Conservation (phyloP, 2,329 filamentous ascomycete species). For the Aphanocladium album region DNA sequence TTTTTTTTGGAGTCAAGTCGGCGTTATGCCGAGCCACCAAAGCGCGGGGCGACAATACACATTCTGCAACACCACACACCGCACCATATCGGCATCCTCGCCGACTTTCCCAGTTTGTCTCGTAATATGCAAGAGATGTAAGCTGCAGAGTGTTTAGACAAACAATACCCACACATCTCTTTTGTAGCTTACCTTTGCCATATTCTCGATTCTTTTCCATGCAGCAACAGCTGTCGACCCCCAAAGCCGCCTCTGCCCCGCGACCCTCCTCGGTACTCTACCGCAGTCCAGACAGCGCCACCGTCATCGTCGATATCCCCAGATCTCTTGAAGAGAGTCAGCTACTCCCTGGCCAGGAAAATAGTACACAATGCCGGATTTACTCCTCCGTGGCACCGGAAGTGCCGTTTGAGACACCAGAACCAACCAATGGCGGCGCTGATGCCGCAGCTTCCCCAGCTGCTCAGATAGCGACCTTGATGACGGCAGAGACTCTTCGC, state of each 20-base stretch:
- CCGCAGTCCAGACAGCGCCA: slow-evolving; percentile 31
- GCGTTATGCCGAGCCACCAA: slow-evolving; percentile 9
- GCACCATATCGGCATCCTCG: not conserved
- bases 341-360: slow-evolving; percentile 34
- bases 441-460: slow-evolving; percentile 30
- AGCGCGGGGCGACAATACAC: too few relatives aligned
- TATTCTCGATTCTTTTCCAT: not conserved
- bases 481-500: slow-evolving; percentile 43
- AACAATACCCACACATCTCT: not conserved
- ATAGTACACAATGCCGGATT: slow-evolving; percentile 30
- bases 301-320: slow-evolving; percentile 64
- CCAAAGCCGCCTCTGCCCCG: slow-evolving; percentile 2
- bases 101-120: not conserved
- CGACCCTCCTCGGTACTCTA: slow-evolving; percentile 28
- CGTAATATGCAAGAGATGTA: not conserved
- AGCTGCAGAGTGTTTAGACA: not conserved
- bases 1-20: not conserved
- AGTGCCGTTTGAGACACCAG: slow-evolving; percentile 47
- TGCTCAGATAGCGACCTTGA: slow-evolving; percentile 49
- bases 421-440: slow-evolving; percentile 24
- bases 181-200: too few relatives aligned
- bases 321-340: slow-evolving; percentile 64
- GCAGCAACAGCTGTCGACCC: not conserved
- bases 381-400: slow-evolving; percentile 40
- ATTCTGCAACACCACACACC: not conserved